Evolutionary conservation across 1,284 basidiomycete species (phyloP).

Genomic region (Ustilago trichophora): DNA sequence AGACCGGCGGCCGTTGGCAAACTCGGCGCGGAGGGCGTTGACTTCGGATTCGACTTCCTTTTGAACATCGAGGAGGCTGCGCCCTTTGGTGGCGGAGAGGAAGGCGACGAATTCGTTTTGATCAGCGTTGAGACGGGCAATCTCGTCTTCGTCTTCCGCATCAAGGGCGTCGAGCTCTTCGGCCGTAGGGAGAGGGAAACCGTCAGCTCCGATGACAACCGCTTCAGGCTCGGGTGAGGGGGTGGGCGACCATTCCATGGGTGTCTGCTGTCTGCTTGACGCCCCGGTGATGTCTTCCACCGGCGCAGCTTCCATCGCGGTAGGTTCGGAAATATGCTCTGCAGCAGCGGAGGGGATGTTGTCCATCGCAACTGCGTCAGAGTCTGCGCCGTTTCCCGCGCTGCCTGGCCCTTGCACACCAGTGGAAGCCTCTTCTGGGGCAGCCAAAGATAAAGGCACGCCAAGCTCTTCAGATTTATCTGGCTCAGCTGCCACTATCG

Average conservation of each 20-base stretch:
- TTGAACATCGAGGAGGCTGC: constrained; percentile 71
- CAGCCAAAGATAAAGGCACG: constrained; percentile 15
- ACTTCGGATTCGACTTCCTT: constrained; percentile 94
- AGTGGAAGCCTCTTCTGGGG: constrained; percentile 4
- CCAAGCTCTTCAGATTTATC: constrained; percentile 11
- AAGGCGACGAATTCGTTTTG: constrained; percentile 78
- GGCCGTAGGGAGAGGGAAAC: constrained; percentile 79
- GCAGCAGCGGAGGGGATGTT: constrained; percentile 34
- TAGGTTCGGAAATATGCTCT: constrained; percentile 15
- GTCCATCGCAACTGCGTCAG: constrained; percentile 35
- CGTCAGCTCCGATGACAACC: constrained; percentile 59
- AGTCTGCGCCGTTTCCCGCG: constrained; percentile 5
- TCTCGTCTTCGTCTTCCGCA: constrained; percentile 74
- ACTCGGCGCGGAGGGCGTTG: constrained; percentile 79
- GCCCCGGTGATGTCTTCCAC: not conserved
- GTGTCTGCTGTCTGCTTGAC: constrained; percentile 24
- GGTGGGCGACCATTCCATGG: constrained; percentile 53
- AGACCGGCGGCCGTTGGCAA: constrained; percentile 87
- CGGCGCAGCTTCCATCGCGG: not conserved
- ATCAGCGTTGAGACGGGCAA: constrained; percentile 71
- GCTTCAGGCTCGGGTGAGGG: constrained; percentile 65
- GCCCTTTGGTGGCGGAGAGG: constrained; percentile 80
- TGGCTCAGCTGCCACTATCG: not conserved
- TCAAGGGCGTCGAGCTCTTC: constrained; percentile 74
- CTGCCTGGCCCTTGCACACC: constrained; percentile 23